Conservation (phyloP, 1,284 basidiomycete species). For the Psilocybe mexicana region DNA sequence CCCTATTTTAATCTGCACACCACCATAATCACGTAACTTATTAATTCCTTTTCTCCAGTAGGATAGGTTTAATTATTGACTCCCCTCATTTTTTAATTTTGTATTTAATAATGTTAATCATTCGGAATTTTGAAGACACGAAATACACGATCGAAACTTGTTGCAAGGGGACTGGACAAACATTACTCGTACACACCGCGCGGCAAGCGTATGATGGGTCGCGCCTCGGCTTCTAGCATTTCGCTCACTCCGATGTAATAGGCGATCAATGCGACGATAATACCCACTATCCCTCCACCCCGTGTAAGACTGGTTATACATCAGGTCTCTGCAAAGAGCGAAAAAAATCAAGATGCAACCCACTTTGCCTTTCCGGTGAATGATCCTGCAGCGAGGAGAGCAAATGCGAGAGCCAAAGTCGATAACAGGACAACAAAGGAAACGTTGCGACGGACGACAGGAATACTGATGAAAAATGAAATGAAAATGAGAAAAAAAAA, state of each 20-base stretch:
- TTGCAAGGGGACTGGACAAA: not conserved
- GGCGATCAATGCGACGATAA: conserved; percentile 65
- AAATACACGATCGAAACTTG: not conserved
- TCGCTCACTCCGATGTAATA: conserved; percentile 69
- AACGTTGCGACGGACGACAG: conserved; percentile 64
- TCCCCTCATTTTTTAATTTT: not conserved
- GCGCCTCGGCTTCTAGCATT: conserved; percentile 52
- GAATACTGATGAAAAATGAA: conserved; percentile 43
- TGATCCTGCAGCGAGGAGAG: conserved; percentile 52
- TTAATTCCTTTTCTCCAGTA: not conserved
- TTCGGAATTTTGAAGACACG: not conserved
- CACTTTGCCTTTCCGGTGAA: conserved; percentile 34
- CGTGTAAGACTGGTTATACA: conserved; percentile 28
- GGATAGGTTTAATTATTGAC: not conserved
- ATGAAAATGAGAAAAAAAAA: not conserved
- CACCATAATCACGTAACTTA: conserved; percentile 5
- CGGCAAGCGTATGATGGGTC: conserved; percentile 48
- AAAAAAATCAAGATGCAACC: conserved; percentile 3
- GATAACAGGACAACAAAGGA: conserved; percentile 72
- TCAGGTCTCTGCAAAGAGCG: not conserved
- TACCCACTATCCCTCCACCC: conserved; percentile 58
- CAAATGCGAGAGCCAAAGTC: conserved; percentile 68
- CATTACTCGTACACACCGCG: conserved; percentile 33
- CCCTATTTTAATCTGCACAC: not conserved
- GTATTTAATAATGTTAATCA: not conserved